These are phyloP conservation scores for Beta macrorhiza DNA, from an alignment of 179 eudicot species.

Conservation along the genomic window DNA sequence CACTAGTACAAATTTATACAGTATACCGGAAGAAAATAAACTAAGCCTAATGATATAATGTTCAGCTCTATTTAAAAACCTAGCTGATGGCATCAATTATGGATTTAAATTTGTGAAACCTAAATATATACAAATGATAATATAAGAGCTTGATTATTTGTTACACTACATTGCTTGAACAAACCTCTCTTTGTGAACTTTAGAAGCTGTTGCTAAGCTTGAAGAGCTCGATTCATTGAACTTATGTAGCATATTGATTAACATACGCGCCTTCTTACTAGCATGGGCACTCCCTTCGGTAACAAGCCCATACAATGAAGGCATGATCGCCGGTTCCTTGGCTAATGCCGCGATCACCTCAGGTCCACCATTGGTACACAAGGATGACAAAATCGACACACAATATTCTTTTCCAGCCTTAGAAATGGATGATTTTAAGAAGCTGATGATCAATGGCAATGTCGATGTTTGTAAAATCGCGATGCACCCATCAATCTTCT, in stretches of 20 bases:
- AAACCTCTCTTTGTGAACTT: constrained; percentile 38
- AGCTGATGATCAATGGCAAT: constrained; percentile 29
- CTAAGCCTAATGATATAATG: not conserved
- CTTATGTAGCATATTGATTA: constrained; percentile 56
- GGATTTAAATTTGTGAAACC: not conserved
- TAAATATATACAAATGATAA: constrained; percentile 7
- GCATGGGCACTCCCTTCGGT: constrained; percentile 60
- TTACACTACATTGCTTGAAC: constrained; percentile 32
- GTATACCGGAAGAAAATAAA: constrained; percentile 12
- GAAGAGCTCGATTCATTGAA: constrained; percentile 61
- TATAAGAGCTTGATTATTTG: not conserved
- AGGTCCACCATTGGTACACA: constrained; percentile 48
- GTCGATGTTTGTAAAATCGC: constrained; percentile 41
- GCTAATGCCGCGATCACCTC: constrained; percentile 45
- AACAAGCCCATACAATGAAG: constrained; percentile 43
- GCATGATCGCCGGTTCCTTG: constrained; percentile 49
- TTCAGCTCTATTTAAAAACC: constrained; percentile 36
- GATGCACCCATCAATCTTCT: constrained; percentile 49
- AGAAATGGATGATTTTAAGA: constrained; percentile 41
- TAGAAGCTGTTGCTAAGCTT: constrained; percentile 22
- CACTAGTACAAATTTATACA: constrained; percentile 19
- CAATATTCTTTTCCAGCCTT: constrained; percentile 60
- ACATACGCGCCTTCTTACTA: constrained; percentile 56
- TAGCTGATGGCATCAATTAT: constrained; percentile 22
- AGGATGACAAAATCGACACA: constrained; percentile 51